Evolutionary conservation across 2,329 filamentous ascomycete species (phyloP), one percentile per base, ranked within the genome.

Genomic region (Bipolaris sorokiniana): DNA sequence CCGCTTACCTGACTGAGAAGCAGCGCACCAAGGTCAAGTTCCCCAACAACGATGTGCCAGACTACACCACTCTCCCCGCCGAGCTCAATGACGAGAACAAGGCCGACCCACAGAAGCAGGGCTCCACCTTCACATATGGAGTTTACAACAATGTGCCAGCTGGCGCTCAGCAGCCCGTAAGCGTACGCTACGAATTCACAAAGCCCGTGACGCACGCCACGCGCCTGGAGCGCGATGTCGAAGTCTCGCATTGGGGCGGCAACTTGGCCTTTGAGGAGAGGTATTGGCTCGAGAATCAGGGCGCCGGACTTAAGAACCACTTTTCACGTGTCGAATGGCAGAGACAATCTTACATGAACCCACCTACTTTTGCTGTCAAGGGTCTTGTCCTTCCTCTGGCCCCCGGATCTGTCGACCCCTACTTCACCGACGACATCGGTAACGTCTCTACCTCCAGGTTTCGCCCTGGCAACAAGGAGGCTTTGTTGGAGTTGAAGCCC

Each of bases 1-100:
- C 91, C 9, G 88, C 90, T 59, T 99, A 99, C 81, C 80, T 84
- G 16, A 97, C 92, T 13, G 77, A 86, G 70, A 97, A 97, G 81
- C 95, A 99, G 77, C 97, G 97, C 86, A 98, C 95, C 37, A 97
- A 98, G 79, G 79, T 99, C 79, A 97, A 97, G 82, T 88, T 96
- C 67, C 85, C 90, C 46, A 89, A 86, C 52, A 80, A 84, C 62
- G 88, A 91, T 67, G 84, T 97, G 26, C 90, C 92, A 55, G 92
- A 97, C 73, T 96, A 91, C 78, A 97, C 92, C 51, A 88, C 86
- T 62, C 84, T 96, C 16, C 82, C 84, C 18, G 78, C 80, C 10
- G 76, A 83, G 45, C 73, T 80, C 52, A 87, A 85, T 65, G 85
- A 84, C 48, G 85, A 82, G 48, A 80, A 84, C 41, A 87, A 85